Evolutionary conservation across 2,329 filamentous ascomycete species (phyloP).

Genomic region (Paecilomyces sp.): DNA sequence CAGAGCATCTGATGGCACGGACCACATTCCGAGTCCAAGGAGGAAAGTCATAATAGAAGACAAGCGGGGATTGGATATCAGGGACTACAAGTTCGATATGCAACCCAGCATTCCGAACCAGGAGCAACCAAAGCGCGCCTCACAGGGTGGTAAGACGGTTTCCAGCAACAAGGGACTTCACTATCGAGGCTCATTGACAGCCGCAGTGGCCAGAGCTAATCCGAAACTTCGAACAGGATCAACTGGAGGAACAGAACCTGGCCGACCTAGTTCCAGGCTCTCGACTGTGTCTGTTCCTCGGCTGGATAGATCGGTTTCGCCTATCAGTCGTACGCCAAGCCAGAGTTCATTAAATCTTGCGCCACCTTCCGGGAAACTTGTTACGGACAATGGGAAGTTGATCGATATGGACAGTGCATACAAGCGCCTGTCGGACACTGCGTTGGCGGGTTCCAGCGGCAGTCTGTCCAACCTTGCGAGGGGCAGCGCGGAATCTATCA

Average conservation of each 20-base stretch:
- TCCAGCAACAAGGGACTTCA: constrained; percentile 16
- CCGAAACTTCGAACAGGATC: constrained; percentile 26
- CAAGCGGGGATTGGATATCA: constrained; percentile 18
- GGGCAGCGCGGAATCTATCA: constrained; percentile 31
- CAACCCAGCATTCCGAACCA: constrained; percentile 37
- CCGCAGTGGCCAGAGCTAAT: constrained; percentile 36
- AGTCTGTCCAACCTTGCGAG: constrained; percentile 50
- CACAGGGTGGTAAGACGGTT: constrained; percentile 36
- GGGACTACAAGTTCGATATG: constrained; percentile 39
- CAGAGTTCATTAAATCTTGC: constrained; percentile 42
- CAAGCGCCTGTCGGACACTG: constrained; percentile 63
- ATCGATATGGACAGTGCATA: constrained; percentile 66
- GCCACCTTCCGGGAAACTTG: constrained; percentile 34
- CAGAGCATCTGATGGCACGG: constrained; percentile 24
- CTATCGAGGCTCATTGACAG: constrained; percentile 39
- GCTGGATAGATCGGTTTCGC: constrained; percentile 25
- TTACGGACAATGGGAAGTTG: constrained; percentile 54
- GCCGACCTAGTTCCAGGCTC: constrained; percentile 34
- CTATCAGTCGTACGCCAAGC: constrained; percentile 40
- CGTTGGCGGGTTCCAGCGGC: constrained; percentile 57
- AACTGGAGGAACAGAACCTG: constrained; percentile 26
- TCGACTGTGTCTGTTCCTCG: constrained; percentile 22
- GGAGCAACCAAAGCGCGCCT: constrained; percentile 34
- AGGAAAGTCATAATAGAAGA: constrained; percentile 9
- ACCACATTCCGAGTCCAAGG: constrained; percentile 10